Percentiles rank a stretch among this genome's conserved stretches.
phyloP scores from a whole-genome alignment of 192 early-diverging fungal species.

The Phlyctochytrium arcticum region DNA sequence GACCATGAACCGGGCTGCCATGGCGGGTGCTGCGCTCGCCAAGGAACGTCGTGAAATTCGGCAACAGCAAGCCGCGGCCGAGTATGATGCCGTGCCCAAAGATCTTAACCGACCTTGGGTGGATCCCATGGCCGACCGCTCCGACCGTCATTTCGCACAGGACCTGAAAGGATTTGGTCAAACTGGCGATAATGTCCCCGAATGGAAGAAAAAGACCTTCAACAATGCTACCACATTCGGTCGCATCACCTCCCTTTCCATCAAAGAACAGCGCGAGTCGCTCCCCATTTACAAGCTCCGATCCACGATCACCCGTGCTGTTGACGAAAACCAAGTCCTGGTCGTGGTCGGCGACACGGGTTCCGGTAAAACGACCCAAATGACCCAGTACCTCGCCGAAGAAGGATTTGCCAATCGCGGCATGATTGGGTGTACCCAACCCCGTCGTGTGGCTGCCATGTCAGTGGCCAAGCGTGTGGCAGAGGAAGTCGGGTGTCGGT shows the following conservation, averaged over 20 bases:
- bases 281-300: constrained; percentile 86
- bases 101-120: constrained; percentile 87
- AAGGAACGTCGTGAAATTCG: constrained; percentile 88
- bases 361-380: constrained; percentile 98
- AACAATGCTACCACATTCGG: constrained; percentile 88
- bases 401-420: constrained; percentile 83
- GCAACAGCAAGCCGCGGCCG: constrained; percentile 44
- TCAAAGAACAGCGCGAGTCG: constrained; percentile 82
- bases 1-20: constrained; percentile 89
- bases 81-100: constrained; percentile 66
- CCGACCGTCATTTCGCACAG: constrained; percentile 88
- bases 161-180: constrained; percentile 77
- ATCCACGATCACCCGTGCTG: constrained; percentile 71
- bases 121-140: constrained; percentile 75
- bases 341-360: constrained; percentile 96
- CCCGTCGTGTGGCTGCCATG: constrained; percentile 98
- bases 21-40: constrained; percentile 85
- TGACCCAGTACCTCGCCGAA: constrained; percentile 98
- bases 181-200: constrained; percentile 64
- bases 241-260: constrained; percentile 69
- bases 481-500: constrained; percentile 88
- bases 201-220: constrained; percentile 83
- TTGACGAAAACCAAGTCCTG: constrained; percentile 68
- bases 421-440: constrained; percentile 97
- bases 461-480: constrained; percentile 97